Conservation (phyloP, 2,329 filamentous ascomycete species). For the Fusarium neocosmosporiellum region DNA sequence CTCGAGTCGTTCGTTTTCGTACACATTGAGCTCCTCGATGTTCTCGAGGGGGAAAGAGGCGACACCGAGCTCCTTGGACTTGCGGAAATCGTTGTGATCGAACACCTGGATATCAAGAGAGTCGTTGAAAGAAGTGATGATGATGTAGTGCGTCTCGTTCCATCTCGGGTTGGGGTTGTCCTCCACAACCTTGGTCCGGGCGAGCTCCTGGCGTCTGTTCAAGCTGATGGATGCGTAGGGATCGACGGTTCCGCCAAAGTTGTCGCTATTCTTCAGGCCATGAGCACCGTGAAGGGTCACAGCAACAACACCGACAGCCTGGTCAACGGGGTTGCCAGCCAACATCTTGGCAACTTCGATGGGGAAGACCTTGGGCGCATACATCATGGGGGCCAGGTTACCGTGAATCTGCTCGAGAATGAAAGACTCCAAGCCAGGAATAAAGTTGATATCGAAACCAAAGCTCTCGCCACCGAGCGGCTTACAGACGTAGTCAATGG, state of each 20-base stretch:
- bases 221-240: slow-evolving; percentile 89
- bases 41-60: slow-evolving; percentile 88
- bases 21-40: slow-evolving; percentile 79
- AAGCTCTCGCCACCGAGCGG: slow-evolving; percentile 94
- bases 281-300: slow-evolving; percentile 91
- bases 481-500: slow-evolving; percentile 97
- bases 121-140: slow-evolving; percentile 91
- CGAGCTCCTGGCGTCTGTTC: slow-evolving; percentile 84
- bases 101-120: slow-evolving; percentile 85
- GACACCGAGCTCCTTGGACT: slow-evolving; percentile 93
- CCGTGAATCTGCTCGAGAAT: slow-evolving; percentile 97
- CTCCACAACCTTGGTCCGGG: slow-evolving; percentile 86
- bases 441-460: slow-evolving; percentile 99
- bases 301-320: slow-evolving; percentile 93
- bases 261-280: slow-evolving; percentile 94
- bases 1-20: slow-evolving; percentile 88
- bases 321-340: slow-evolving; percentile 91
- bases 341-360: slow-evolving; percentile 99
- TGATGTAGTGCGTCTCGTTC: slow-evolving; percentile 97
- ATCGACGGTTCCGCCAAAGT: slow-evolving; percentile 90
- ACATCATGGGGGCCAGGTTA: slow-evolving; percentile 97
- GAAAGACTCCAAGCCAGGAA: slow-evolving; percentile 91
- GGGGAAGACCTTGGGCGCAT: slow-evolving; percentile 95
- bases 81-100: slow-evolving; percentile 95
- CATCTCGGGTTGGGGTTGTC: slow-evolving; percentile 90